Base-by-base conservation (phyloP, 2,329 filamentous ascomycete species). In the Scopulariopsis brevicaulis region DNA sequence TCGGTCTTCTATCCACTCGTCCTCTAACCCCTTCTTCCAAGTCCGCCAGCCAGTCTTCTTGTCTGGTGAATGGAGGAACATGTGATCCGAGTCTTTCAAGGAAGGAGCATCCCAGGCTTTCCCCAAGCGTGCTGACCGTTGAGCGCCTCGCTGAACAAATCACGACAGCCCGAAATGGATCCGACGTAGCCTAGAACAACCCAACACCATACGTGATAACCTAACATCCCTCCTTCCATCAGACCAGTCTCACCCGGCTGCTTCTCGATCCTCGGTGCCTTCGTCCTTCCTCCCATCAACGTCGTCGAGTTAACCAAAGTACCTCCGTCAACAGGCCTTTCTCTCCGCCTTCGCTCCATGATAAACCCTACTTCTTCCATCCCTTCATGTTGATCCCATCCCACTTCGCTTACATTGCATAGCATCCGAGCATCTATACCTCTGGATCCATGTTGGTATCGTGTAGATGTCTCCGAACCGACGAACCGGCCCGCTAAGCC, bases 391-490 rank as follows among this genome's bases (percentile, higher is more conserved):
- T 50, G n/a, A 11, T n/a, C 46, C 11, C 20, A 50, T 50, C 46
- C 20, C 46, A 24, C 46, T 12, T 50, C 43, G 34, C 24, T 25
- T 51, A 28, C 35, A 34, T 56, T 28, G 46, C n/a, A 15, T 22
- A 35, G 18, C 43, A 28, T 50, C 40, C 37, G 50, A 56, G n/a
- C 55, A 56, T 56, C 15, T 34, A 56, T 56, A 56, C 40, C 20
- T 15, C 20, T 14, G 22, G 34, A 22, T 25, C 43, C 3, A 32
- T 15, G 43, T 51, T 32, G 43, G 28, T 20, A 20, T 51, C 32
- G 40, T 35, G 51, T 56, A 50, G 55, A 51, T 51, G 55, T 24
- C 43, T 56, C 55, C 14, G 34, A 48, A 56, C 46, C 55, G 37
- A 43, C 46, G 22, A n/a, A 22, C 8, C 25, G 18, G 40, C 22